Evolutionary conservation across 805 yeast species (phyloP), one percentile per base, ranked within the genome.

Genomic region (Schwanniomyces sp.): DNA sequence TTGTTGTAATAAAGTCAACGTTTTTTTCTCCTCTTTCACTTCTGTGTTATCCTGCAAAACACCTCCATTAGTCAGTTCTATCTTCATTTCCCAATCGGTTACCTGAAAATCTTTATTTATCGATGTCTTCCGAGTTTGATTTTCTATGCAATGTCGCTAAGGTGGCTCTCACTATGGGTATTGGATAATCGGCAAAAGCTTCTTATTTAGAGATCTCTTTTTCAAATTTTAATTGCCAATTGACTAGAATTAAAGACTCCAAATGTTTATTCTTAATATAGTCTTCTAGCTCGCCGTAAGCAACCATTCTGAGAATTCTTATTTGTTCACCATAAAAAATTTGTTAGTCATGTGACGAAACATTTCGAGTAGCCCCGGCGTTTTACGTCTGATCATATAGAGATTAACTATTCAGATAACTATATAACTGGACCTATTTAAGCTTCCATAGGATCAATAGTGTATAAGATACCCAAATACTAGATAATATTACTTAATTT

Each of bases 281-380:
- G 24, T n/a, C 11, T 32, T 32, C 27, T 11, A 7, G 16, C 16
- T 21, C 26, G 9, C 21, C 2, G 40, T 37, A 37, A 37, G 40
- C 40, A 37, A 21, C 27, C 27, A 21, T 21, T 37, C 16, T 18
- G 40, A 24, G 25, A 24, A 18, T 21, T 37, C 27, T 37, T 24
- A 37, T 37, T 37, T 37, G 40, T 37, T 32, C 40, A 24, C 27
- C 39, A 21, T 21, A 21, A 37, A 37, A 37, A 37, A 21, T 37
- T 37, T 37, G 14, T 18, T 12, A 12, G 16, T 37, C 40, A 37
- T 26, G 9, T 37, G 40, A 37, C 11, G 27, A 8, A 12, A 18
- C 18, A 9, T 7, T 5, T 16, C n/a, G 21, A 5, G 9, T 32
- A 21, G 5, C 36, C 36, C 36, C 21, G 36, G 11, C 10, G 18